A percentile compares a stretch with the other conserved stretches of the same genome.
Conservation (phyloP, 208 protist genomes). For the Herpetomonas samuelpessoai region DNA sequence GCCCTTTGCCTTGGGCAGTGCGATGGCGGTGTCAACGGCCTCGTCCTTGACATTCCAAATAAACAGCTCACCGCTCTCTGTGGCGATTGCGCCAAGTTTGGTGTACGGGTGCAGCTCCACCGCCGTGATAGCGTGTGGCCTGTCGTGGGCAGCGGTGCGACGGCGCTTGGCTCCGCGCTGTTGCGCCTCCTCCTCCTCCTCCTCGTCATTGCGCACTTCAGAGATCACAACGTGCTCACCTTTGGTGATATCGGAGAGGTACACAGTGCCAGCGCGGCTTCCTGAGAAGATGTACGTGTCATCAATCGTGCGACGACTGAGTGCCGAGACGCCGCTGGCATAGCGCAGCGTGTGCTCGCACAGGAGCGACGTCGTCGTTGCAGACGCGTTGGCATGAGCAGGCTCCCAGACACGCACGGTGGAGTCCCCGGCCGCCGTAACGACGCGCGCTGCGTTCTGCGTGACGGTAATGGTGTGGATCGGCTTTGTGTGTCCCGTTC, state of each 20-base stretch:
- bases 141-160: conserved; percentile 7
- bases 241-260: conserved; percentile 32
- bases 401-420: conserved; percentile 97
- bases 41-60: conserved; percentile 92
- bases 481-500: conserved; percentile 47
- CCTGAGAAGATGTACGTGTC: conserved; percentile 32
- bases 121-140: conserved; percentile 10
- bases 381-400: conserved; percentile 5
- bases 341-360: conserved; percentile 50
- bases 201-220: conserved; percentile 5
- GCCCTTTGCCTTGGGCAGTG: conserved; percentile 21
- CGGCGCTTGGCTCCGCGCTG: conserved; percentile 9
- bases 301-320: conserved; percentile 30
- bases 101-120: conserved; percentile 69
- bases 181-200: conserved; percentile 7
- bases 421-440: conserved; percentile 97
- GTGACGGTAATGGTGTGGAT: conserved; percentile 42
- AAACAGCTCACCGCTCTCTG: conserved; percentile 44
- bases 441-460: conserved; percentile 51
- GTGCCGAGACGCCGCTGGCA: conserved; percentile 24
- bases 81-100: conserved; percentile 50
- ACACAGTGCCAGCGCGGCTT: conserved; percentile 16
- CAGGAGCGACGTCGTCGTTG: conserved; percentile 20
- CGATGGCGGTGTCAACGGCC: conserved; percentile 72
- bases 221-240: conserved; percentile 27